Conservation (phyloP, 139 green algal species). For the Pedinophyceae sp. region DNA sequence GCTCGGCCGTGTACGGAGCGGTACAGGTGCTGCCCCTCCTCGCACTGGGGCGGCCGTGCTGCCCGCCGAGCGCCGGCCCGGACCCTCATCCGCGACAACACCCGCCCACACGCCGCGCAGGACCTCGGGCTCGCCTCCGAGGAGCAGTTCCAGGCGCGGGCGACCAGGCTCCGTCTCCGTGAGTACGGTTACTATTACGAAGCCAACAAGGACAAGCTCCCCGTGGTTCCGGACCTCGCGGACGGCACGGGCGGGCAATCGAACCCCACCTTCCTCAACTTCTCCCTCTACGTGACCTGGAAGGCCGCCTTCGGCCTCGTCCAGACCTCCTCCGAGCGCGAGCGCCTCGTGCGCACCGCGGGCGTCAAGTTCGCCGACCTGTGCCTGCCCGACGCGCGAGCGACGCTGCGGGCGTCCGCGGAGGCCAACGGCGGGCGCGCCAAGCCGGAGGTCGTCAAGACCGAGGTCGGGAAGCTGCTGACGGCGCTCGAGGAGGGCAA, state of each 20-base stretch:
- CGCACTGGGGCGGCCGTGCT: no score
- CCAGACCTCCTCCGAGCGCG: no score
- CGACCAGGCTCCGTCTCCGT: no score
- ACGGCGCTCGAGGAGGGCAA: no score
- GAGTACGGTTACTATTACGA: conserved; percentile 14
- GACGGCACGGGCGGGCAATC: conserved; percentile 27
- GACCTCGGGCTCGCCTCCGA: no score
- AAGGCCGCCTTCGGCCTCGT: conserved; percentile 8
- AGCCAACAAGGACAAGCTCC: conserved; percentile 17
- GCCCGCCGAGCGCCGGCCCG: no score
- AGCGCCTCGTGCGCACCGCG: neutral
- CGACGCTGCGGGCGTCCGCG: neutral
- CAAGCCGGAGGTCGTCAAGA: neutral
- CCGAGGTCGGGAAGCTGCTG: conserved; percentile 2
- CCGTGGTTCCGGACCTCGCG: conserved; percentile 20
- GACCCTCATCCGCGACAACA: no score
- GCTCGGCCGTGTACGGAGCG: no score
- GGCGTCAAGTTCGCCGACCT: neutral
- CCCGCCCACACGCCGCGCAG: no score
- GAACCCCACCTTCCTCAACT: conserved; percentile 36
- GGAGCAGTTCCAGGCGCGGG: no score
- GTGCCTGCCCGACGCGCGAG: neutral
- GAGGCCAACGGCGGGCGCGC: neutral
- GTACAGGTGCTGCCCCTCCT: no score
- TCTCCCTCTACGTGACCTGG: conserved; percentile 26